Evolutionary conservation across 371 early-diverging fungal genomes (phyloP), one percentile per base, ranked within the genome.

Genomic region (Circinella umbellata): DNA sequence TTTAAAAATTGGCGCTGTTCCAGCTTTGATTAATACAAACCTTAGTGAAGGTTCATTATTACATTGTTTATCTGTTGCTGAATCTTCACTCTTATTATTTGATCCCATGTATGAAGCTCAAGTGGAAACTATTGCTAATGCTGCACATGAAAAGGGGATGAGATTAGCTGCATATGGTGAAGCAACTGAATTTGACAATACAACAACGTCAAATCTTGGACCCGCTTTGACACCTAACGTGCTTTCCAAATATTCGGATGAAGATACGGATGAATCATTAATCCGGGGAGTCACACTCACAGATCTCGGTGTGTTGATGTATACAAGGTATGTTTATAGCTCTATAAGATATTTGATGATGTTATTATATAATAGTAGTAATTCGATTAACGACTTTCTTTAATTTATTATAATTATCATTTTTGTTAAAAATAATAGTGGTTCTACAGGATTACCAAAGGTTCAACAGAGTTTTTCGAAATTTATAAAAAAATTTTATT

Each of bases 251-350:
- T 78, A 63, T 67, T 66, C 76, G 13, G 79, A 80, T 34, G 51
- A 67, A 27, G 78, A 82, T 54, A 76, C 77, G 0, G 70, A 68
- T 47, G 81, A 80, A 35, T 59, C 64, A 0, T 69, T 63, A 39
- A 46, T 82, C 20, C 73, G 71, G 37, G 76, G 76, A 7, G 55
- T 72, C n/a, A n/a, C n/a, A 3, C 18, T 53, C 11, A 59, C 66
- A 3, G 80, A 80, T 64, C 57, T 79, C 35, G 80, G 78, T 4
- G 67, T 73, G 63, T 67, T 84, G 49, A 84, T 84, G 36, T 84
- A 82, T 35, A 84, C 85, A 4, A 42, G 42, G 42, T 42, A 9
- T 11, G 42, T 42, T 42, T 42, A 42, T 27, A 27, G 2, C 2
- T 27, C 27, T 27, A 27, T 27, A 27, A 27, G 27, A 27, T 27